These are phyloP conservation scores for Vigna unguiculata DNA, from an alignment of 306 rosid genomes.

Conservation along the genomic window DNA sequence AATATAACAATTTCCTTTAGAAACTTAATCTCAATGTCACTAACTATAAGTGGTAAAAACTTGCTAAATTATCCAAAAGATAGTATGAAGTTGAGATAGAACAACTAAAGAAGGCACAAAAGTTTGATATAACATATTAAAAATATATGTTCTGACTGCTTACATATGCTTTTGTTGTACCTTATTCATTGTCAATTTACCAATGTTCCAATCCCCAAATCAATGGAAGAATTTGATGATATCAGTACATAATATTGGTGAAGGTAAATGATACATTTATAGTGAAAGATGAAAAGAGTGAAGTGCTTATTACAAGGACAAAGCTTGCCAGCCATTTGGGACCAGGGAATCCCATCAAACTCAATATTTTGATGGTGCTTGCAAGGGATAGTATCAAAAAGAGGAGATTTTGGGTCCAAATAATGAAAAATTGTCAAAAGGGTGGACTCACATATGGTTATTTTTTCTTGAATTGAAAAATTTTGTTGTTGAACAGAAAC, in stretches of 20 bases:
- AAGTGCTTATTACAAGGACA: slow-evolving; percentile 64
- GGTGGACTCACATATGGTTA: slow-evolving; percentile 58
- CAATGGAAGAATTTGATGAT: slow-evolving; percentile 52
- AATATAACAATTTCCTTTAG: too few relatives aligned
- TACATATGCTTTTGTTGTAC: neutral
- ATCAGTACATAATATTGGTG: slow-evolving; percentile 13
- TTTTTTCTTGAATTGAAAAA: slow-evolving; percentile 7
- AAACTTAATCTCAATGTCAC: too few relatives aligned
- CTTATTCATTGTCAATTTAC: slow-evolving; percentile 25
- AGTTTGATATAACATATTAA: neutral
- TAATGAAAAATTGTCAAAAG: slow-evolving; percentile 50
- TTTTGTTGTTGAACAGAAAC: slow-evolving; percentile 41
- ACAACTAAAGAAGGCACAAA: neutral
- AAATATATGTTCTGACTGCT: neutral
- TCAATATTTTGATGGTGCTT: slow-evolving; percentile 37
- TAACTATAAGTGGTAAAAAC: too few relatives aligned
- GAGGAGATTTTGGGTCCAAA: slow-evolving; percentile 46
- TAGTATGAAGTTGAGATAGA: neutral
- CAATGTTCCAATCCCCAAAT: slow-evolving; percentile 42
- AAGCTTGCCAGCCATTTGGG: slow-evolving; percentile 76
- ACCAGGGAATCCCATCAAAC: slow-evolving; percentile 59
- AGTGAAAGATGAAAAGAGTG: slow-evolving; percentile 43
- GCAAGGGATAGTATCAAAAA: slow-evolving; percentile 42
- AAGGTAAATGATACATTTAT: slow-evolving; percentile 40
- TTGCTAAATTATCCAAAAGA: too few relatives aligned